Evolutionary conservation across 164 flowering plant species (phyloP), one percentile per base, ranked within the genome.

Genomic region (Echeveria elegans): DNA sequence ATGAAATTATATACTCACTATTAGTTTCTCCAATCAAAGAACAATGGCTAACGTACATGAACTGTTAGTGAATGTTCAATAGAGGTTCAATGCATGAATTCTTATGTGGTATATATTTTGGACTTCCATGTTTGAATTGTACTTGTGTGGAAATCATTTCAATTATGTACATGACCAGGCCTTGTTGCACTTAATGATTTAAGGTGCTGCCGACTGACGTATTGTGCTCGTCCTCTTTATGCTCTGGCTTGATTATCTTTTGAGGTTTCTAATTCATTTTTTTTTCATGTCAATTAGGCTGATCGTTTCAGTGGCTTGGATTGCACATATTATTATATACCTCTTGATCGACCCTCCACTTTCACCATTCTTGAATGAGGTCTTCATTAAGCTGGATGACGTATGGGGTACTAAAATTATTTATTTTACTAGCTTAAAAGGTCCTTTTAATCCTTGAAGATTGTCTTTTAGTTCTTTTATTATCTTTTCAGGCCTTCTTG

Each of bases 291-390:
- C 67, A 71, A 24, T 53, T 76, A 94, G 99, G 87, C 75, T 91
- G 77, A 82, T 91, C 72, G 96, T 94, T 63, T 94, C 99, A 21
- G 85, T 94, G 72, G 96, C 94, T 68, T 94, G 99, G 97, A 74
- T 94, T 83, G 92, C 85, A 60, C 99, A 94, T 71, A 94, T 94
- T 43, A 69, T 94, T 72, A 89, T 94, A 62, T 94, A 94, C 77
- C 75, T 91, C 73, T 73, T 94, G 77, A 83, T 92, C 68, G 76
- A 90, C 68, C 97, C 96, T 61, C 99, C 99, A 23, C 87, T 89
- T 62, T 85, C 93, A 14, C 74, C 99, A 68, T 94, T 94, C 80
- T 72, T 94, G 63, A 94, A 94, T 79, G 90, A 87, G 69, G 85
- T 94, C 72, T 94, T 94, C 80, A 85, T 94, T 83, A 89, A 87